Evolutionary conservation across 2,329 filamentous ascomycete species (phyloP).

Genomic region (Fusarium longipes): DNA sequence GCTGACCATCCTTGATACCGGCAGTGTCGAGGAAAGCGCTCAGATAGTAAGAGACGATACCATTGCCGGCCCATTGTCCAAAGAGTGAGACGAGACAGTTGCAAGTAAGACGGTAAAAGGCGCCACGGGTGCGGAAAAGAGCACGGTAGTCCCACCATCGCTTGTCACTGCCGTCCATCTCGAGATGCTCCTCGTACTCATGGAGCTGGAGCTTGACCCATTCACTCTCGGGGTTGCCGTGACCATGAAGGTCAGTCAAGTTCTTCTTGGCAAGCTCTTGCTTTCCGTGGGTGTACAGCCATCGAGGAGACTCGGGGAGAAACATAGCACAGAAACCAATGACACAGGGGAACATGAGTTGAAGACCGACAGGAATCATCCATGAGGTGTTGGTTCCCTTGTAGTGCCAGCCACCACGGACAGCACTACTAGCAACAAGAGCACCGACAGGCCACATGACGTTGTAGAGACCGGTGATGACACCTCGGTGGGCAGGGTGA

Average conservation of each 20-base stretch:
- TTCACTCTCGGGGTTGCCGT: constrained; percentile 52
- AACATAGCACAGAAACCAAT: constrained; percentile 49
- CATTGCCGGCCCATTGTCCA: constrained; percentile 59
- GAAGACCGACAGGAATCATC: constrained; percentile 55
- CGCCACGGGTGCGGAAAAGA: constrained; percentile 54
- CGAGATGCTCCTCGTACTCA: constrained; percentile 59
- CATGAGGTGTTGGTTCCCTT: constrained; percentile 50
- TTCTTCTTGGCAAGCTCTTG: constrained; percentile 45
- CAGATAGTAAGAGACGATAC: constrained; percentile 62
- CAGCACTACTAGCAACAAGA: constrained; percentile 60
- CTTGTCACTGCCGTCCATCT: constrained; percentile 60
- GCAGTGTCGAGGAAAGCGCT: constrained; percentile 61
- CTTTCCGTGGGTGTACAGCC: constrained; percentile 54
- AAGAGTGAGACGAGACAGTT: constrained; percentile 58
- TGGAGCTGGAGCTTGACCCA: constrained; percentile 53
- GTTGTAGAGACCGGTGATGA: constrained; percentile 67
- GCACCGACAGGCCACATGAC: constrained; percentile 60
- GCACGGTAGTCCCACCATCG: constrained; percentile 61
- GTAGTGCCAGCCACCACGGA: constrained; percentile 55
- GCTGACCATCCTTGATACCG: constrained; percentile 55
- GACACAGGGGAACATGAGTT: constrained; percentile 54
- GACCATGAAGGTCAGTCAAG: constrained; percentile 56
- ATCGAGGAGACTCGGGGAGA: constrained; percentile 54
- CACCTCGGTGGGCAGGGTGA: constrained; percentile 59
- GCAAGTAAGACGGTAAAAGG: constrained; percentile 58